Conservation (phyloP, 148 eudicot species). For the Bassia scoparia region DNA sequence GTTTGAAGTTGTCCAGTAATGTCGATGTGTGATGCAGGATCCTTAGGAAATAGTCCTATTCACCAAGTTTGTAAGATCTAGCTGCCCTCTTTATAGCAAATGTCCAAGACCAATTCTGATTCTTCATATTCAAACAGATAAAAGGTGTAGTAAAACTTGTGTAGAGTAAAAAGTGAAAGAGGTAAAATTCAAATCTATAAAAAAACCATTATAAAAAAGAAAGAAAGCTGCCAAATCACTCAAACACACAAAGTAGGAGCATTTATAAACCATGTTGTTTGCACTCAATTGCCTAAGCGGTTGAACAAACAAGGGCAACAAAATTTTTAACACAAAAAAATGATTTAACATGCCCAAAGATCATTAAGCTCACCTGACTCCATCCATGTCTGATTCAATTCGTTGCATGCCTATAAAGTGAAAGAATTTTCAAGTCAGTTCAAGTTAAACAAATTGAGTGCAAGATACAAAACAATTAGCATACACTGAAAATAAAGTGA, state of each 20-base stretch:
- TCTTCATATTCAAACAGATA: not conserved
- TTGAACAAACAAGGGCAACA: not conserved
- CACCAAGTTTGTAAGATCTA: not conserved
- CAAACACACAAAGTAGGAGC: not conserved
- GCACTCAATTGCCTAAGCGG: not conserved
- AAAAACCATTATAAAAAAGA: not conserved
- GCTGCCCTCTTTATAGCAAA: not conserved
- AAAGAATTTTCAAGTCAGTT: slow-evolving; percentile 18
- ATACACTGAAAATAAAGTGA: not conserved
- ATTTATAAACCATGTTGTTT: slow-evolving; percentile 1
- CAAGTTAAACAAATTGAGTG: not conserved
- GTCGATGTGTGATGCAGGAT: not conserved
- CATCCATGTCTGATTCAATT: slow-evolving; percentile 94
- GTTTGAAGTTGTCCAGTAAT: not conserved
- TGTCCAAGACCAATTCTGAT: not conserved
- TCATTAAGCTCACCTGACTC: slow-evolving; percentile 64
- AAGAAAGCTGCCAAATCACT: not conserved
- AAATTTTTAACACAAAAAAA: slow-evolving; percentile 23
- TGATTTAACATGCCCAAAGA: not conserved
- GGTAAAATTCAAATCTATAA: not conserved
- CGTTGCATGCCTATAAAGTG: slow-evolving; percentile 81
- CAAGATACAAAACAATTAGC: not conserved
- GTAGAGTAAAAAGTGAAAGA: not conserved
- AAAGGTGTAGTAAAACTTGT: not conserved
- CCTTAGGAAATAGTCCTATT: not conserved